Evolutionary conservation across 2,329 filamentous ascomycete genomes (phyloP), one percentile per base, ranked within the genome.

Genomic region (Microascus cirrosus): DNA sequence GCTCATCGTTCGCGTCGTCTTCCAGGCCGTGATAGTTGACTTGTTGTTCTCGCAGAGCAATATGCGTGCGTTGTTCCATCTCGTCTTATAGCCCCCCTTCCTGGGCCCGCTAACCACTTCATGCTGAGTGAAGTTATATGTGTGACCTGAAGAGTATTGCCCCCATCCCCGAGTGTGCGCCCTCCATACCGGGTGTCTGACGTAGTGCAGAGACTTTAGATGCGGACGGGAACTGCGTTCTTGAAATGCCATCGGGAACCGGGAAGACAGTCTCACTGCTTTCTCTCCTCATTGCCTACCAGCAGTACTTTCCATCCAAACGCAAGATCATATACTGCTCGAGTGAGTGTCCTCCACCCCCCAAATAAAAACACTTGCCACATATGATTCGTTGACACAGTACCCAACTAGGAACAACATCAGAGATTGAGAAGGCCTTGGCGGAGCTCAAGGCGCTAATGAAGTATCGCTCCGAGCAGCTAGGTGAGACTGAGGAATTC

Each of bases 171-270:
- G 18, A 22, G 5, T 50, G 20, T 24, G n/a, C n/a, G 11, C 20
- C n/a, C 24, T 58, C 4, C 2, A 20, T 13, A 12, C 22, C n/a
- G 8, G n/a, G 3, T 4, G 15, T 35, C 53, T 54, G 22, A 54
- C 32, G 25, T 48, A 2, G 2, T 20, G 8, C 54, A 81, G 78
- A 77, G 64, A 97, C 94, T 22, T 86, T 99, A 67, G 94, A 99
- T 79, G 88, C 87, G 22, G 90, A 90, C 56, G 95, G 94, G 61
- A 91, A 99, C 74, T 96, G 92, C 71, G 93, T 99, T 24, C 76
- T 99, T 65, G 94, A 99, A 75, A 99, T 99, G 94, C 94, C 94
- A 72, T 99, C 94, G 60, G 94, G 94, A 51, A 99, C 94, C 25
- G 94, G 94, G 61, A 99, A 99, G 77, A 99, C 94, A 0, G 89